Evolutionary conservation across 306 rosid species (phyloP), one percentile per base, ranked within the genome.

Genomic region (Trifolium dubium): DNA sequence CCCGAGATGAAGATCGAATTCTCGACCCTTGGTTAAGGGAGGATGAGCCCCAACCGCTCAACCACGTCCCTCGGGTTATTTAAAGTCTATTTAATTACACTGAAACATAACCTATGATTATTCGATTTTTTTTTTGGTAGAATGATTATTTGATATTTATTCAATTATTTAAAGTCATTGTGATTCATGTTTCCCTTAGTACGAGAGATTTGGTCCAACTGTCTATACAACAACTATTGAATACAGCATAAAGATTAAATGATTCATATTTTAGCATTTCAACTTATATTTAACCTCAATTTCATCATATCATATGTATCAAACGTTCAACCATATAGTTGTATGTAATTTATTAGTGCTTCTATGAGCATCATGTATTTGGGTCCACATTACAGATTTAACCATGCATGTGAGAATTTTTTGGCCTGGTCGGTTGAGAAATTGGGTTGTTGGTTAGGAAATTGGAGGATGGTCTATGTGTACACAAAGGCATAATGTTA

Each of bases 361-460:
- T 19, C 6, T 31, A 17, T 60, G 31, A 10, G 10, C 40, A 32
- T 31, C 5, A 32, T 58, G 17, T 13, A 58, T 29, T 2, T 29
- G 18, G 64, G 64, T 30, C 64, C 64, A 58, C 64, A 58, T 19
- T 4, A 40, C 5, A 64, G 51, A 64, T 17, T 18, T 66, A 41
- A 30, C 9, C 14, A 7, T 17, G 47, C 54, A 69, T 7, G 34
- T 11, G 64, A 31, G 18, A 35, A 60, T 54, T 34, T 75, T 68
- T 54, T 70, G 10, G 39, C 5, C 3, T 18, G 55, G 69, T 41
- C 43, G 61, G 77, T 68, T 68, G 32, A 10, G 74, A 49, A 6
- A 5, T 68, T 64, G 60, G 77, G 78, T 15, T 18, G 80, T 51
- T 62, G 58, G 76, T 49, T 75, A 56, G 62, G 44, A 74, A 60